Evolutionary conservation across 495 filamentous ascomycete genomes (phyloP).

Genomic region (Hypoxylon perforatum): DNA sequence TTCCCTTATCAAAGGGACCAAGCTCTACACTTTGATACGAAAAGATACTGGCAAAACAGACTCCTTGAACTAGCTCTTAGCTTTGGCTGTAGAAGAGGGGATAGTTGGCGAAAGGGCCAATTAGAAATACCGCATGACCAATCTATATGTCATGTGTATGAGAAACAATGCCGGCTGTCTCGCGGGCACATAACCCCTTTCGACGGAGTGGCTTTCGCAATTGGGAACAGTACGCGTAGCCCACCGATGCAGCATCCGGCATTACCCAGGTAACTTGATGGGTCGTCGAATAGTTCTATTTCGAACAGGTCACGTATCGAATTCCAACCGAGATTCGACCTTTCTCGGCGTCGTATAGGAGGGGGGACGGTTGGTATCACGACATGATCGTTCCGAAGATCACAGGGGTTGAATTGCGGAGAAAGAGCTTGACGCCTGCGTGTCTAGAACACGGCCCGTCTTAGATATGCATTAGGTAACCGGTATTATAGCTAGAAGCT

Average conservation of each 20-base stretch:
- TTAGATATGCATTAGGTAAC: constrained; percentile 18
- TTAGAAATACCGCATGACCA: constrained; percentile 1
- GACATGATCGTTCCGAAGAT: constrained; percentile 30
- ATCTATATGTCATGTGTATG: constrained; percentile 13
- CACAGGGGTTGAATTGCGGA: constrained; percentile 32
- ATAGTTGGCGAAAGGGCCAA: background rate
- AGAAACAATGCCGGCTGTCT: background rate
- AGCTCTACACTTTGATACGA: background rate
- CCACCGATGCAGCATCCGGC: constrained; percentile 6
- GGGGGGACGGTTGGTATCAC: background rate
- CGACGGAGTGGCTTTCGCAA: background rate
- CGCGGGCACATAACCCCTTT: constrained; percentile 5
- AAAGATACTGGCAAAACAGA: background rate
- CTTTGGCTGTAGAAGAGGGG: background rate
- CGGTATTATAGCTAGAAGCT: background rate
- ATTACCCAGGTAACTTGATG: background rate
- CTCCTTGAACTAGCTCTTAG: background rate
- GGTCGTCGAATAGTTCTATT: background rate
- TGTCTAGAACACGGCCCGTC: constrained; percentile 33
- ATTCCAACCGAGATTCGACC: constrained; percentile 34
- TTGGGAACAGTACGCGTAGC: constrained; percentile 1
- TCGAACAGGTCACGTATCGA: constrained; percentile 20
- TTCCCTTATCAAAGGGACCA: constrained; percentile 1
- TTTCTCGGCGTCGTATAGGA: constrained; percentile 8
- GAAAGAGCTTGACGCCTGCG: constrained; percentile 5